These are phyloP conservation scores for Bipolaris bicolor DNA, from an alignment of 2,329 filamentous ascomycete genomes.

Conservation along the genomic window DNA sequence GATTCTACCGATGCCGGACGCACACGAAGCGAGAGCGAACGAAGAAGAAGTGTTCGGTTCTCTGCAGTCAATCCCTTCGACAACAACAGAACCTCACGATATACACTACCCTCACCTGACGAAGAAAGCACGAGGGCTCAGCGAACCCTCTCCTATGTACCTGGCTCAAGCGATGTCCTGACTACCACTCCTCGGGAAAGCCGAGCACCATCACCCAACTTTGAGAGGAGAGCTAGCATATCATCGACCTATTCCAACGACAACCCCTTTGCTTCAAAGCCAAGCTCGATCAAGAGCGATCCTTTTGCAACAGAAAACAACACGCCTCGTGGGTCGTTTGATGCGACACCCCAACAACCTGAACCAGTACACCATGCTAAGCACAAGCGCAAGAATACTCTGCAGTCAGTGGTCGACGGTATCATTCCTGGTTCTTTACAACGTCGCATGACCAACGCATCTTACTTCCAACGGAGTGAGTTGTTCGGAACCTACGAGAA, in stretches of 20 bases:
- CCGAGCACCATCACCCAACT: conserved; percentile 10
- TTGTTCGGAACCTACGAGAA: conserved; percentile 32
- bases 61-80: neutral
- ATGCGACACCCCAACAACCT: conserved; percentile 11
- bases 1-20: conserved; percentile 12
- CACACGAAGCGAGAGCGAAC: conserved; percentile 7
- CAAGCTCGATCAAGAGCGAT: conserved; percentile 17
- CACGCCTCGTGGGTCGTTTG: conserved; percentile 2
- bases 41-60: conserved; percentile 8
- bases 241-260: conserved; percentile 14
- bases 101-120: conserved; percentile 3
- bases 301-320: conserved; percentile 13
- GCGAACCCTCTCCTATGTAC: conserved; percentile 9
- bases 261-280: conserved; percentile 20
- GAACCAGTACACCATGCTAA: conserved; percentile 13
- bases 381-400: conserved; percentile 18
- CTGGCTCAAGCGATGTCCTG: conserved; percentile 7
- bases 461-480: conserved; percentile 22
- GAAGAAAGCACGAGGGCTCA: conserved; percentile 1
- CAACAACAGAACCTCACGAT: conserved; percentile 4
- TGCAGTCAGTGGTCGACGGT: conserved; percentile 25
- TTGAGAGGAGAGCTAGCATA: neutral
- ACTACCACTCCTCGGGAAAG: conserved; percentile 9
- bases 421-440: conserved; percentile 25
- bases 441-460: conserved; percentile 25